phyloP scores from a whole-genome alignment of 1,284 basidiomycete species.

The Phellinidium pouzarii region DNA sequence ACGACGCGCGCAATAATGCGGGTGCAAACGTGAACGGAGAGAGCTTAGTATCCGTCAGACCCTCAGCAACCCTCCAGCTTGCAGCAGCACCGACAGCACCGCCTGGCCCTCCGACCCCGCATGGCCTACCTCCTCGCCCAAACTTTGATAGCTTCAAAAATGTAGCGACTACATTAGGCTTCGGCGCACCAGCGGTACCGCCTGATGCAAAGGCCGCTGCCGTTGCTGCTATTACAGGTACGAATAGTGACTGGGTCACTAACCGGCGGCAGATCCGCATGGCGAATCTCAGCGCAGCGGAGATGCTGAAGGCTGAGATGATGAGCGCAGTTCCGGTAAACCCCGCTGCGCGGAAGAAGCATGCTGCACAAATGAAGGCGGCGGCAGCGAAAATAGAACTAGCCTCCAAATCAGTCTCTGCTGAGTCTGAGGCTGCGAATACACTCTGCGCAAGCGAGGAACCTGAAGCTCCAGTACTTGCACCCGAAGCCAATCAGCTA shows the following conservation, averaged over 20 bases:
- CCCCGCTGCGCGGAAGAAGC: conserved; percentile 16
- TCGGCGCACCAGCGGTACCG: conserved; percentile 52
- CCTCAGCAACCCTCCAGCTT: conserved; percentile 15
- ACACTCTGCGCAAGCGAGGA: background rate
- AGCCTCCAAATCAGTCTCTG: background rate
- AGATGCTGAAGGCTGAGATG: conserved; percentile 88
- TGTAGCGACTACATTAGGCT: conserved; percentile 66
- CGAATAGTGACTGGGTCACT: conserved; percentile 81
- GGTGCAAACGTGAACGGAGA: conserved; percentile 28
- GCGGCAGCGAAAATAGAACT: background rate
- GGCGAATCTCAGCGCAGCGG: conserved; percentile 94
- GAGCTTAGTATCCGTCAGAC: conserved; percentile 31
- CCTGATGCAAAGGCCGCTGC: conserved; percentile 51
- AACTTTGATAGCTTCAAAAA: conserved; percentile 60
- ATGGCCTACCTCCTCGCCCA: conserved; percentile 52
- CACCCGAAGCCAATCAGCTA: conserved; percentile 4
- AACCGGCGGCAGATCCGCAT: conserved; percentile 86
- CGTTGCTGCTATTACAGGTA: conserved; percentile 63
- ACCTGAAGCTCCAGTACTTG: background rate
- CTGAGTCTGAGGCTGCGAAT: background rate
- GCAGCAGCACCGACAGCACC: conserved; percentile 43
- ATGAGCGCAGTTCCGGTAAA: conserved; percentile 61
- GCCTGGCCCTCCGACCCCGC: conserved; percentile 37
- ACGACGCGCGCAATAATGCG: conserved; percentile 45
- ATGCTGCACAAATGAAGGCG: background rate